Percentiles rank a stretch among this genome's conserved stretches.
Evolutionary conservation across 129 eudicot genomes (phyloP).

Genomic region (Lactuca sativa): DNA sequence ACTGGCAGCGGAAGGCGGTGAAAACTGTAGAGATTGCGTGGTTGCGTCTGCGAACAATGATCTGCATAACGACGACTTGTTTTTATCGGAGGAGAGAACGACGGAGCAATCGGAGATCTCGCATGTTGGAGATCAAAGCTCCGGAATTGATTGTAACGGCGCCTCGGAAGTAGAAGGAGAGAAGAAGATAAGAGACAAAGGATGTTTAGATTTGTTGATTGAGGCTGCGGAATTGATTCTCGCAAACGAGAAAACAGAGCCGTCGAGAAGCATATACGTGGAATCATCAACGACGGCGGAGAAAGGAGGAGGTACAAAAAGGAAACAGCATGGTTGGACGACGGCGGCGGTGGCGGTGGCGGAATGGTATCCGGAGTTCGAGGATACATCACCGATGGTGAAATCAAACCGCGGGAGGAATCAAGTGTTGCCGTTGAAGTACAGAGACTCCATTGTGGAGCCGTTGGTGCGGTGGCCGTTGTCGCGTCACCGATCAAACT

Average conservation of each 20-base stretch:
- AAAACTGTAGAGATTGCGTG: neutral
- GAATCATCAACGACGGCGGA: neutral
- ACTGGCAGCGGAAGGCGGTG: neutral
- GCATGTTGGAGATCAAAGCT: constrained; percentile 23
- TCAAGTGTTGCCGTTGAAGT: constrained; percentile 44
- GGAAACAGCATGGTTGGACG: constrained; percentile 19
- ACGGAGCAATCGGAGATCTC: constrained; percentile 13
- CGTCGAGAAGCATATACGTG: neutral
- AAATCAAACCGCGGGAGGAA: constrained; percentile 48
- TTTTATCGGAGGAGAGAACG: constrained; percentile 4
- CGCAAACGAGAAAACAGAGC: constrained; percentile 14
- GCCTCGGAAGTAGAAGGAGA: neutral
- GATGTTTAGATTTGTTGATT: constrained; percentile 35
- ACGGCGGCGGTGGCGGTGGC: neutral
- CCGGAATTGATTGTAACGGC: constrained; percentile 21
- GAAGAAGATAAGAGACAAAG: constrained; percentile 11
- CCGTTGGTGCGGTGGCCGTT: constrained; percentile 31
- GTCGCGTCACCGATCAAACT: constrained; percentile 12
- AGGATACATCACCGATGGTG: constrained; percentile 35
- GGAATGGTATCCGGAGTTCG: constrained; percentile 19
- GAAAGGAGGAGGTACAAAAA: constrained; percentile 4
- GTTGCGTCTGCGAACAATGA: neutral
- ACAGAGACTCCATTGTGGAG: constrained; percentile 47
- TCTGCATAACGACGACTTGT: neutral
- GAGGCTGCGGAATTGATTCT: constrained; percentile 46